Evolutionary conservation across 1,139 yeast genomes (phyloP), one percentile per base, ranked within the genome.

Genomic region (Pichia sp.): DNA sequence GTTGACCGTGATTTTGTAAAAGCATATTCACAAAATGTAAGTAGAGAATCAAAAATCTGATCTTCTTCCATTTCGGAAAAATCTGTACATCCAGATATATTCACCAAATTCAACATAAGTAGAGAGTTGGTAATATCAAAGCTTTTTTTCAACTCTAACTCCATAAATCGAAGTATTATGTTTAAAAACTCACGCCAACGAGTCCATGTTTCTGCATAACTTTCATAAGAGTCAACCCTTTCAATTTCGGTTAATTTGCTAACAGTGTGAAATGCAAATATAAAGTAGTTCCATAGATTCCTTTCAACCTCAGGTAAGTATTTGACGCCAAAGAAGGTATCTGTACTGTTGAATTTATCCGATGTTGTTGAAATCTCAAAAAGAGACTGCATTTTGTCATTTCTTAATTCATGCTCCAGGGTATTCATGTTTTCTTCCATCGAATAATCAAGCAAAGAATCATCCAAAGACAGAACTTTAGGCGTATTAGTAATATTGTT

Each of bases 221-320:
- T 20, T 20, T 50, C 50, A 44, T 52, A 56, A 5, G 54, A 46
- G 10, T 56, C 57, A 1, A 46, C 27, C 14, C 51, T 50, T n/a
- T 52, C 50, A 12, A 54, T 46, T n/a, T 48, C 52, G 2, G 55
- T 48, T 12, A 56, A 27, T 38, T 48, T 50, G 31, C 57, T 56
- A 1, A 59, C 53, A 42, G 58, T 54, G 34, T 52, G 52, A 29
- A 60, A 56, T 1, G 60, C 53, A 57, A 54, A 58, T 8, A 49
- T 48, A 41, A 60, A 48, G 40, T 55, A 58, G 9, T 50, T 49
- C 63, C 63, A 60, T 3, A 56, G 17, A n/a, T 49, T 52, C 33
- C 50, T 48, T 12, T 54, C 54, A 1, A 40, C 33, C 29, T 52
- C 52, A 2, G 34, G 29, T 14, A 56, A 38, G 42, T 52, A 50